Conservation (phyloP, 78 protist genomes). For the Dictyostelium purpureum region DNA sequence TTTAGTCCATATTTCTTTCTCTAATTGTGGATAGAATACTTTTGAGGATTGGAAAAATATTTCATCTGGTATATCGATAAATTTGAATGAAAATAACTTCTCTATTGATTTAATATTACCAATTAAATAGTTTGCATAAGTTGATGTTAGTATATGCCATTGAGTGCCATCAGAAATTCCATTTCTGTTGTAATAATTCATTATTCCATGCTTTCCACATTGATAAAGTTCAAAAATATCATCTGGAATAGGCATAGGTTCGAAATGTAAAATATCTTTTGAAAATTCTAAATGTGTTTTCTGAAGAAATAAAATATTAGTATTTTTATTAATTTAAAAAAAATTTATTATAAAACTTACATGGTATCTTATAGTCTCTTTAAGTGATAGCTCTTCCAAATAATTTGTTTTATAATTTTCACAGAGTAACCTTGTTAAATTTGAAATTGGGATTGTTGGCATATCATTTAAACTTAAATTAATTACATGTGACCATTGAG, state of each 20-base stretch:
- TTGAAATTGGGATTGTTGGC: slow-evolving; percentile 1
- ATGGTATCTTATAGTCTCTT: background rate
- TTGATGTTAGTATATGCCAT: background rate
- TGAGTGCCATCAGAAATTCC: background rate
- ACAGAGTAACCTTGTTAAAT: background rate
- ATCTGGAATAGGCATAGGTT: background rate
- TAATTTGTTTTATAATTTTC: background rate
- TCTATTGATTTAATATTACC: slow-evolving; percentile 16
- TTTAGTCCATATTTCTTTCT: background rate
- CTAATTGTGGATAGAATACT: background rate
- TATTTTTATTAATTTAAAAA: background rate
- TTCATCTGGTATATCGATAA: slow-evolving; percentile 16
- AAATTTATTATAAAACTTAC: background rate
- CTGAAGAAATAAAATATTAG: background rate
- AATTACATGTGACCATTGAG: slow-evolving; percentile 20
- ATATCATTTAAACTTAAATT: slow-evolving; percentile 38
- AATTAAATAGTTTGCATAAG: background rate
- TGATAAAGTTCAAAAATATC: background rate
- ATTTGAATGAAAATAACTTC: slow-evolving; percentile 1
- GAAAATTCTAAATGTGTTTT: background rate
- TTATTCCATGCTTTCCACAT: background rate
- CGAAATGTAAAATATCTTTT: background rate
- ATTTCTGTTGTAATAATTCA: background rate
- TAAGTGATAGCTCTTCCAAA: background rate
- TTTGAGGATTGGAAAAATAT: slow-evolving; percentile 4